These are phyloP conservation scores for Multifurca ochricompacta DNA, from an alignment of 768 basidiomycete genomes.

Conservation along the genomic window DNA sequence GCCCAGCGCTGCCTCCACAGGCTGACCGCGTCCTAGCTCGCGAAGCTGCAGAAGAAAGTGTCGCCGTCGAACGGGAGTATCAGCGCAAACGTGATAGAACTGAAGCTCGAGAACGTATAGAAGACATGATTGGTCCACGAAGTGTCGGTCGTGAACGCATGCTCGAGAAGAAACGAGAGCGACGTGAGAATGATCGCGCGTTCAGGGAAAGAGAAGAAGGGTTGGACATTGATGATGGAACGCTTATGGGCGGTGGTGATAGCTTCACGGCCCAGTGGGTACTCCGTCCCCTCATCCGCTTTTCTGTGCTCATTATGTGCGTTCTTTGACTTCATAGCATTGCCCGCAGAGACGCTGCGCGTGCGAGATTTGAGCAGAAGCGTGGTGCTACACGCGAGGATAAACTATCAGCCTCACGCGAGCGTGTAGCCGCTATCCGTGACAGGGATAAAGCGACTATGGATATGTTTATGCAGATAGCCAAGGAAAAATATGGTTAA, in stretches of 20 bases:
- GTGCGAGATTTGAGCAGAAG: slow-evolving; percentile 52
- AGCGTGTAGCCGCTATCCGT: slow-evolving; percentile 53
- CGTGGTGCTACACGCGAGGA: slow-evolving; percentile 37
- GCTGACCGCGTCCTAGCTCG: slow-evolving; percentile 63
- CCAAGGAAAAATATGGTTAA: slow-evolving; percentile 81
- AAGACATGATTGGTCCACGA: slow-evolving; percentile 76
- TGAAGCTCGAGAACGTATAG: slow-evolving; percentile 60
- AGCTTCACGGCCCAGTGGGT: slow-evolving; percentile 72
- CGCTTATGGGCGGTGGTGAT: slow-evolving; percentile 75
- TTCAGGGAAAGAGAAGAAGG: slow-evolving; percentile 68
- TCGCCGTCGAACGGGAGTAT: slow-evolving; percentile 42
- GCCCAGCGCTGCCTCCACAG: slow-evolving; percentile 61
- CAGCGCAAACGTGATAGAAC: slow-evolving; percentile 62
- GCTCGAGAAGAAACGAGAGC: slow-evolving; percentile 78
- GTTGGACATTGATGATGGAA: slow-evolving; percentile 72
- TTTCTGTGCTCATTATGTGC: slow-evolving; percentile 1
- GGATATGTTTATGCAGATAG: slow-evolving; percentile 92
- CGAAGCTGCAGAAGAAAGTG: slow-evolving; percentile 50
- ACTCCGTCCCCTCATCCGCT: slow-evolving; percentile 8
- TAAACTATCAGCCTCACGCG: slow-evolving; percentile 42
- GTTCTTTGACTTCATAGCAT: slow-evolving; percentile 39
- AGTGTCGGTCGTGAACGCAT: slow-evolving; percentile 75
- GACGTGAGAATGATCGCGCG: slow-evolving; percentile 59
- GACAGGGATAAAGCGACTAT: slow-evolving; percentile 89
- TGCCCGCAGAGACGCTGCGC: slow-evolving; percentile 66